Evolutionary conservation across 345 rosid species (phyloP), one percentile per base, ranked within the genome.

Genomic region (Aurinia saxatilis): DNA sequence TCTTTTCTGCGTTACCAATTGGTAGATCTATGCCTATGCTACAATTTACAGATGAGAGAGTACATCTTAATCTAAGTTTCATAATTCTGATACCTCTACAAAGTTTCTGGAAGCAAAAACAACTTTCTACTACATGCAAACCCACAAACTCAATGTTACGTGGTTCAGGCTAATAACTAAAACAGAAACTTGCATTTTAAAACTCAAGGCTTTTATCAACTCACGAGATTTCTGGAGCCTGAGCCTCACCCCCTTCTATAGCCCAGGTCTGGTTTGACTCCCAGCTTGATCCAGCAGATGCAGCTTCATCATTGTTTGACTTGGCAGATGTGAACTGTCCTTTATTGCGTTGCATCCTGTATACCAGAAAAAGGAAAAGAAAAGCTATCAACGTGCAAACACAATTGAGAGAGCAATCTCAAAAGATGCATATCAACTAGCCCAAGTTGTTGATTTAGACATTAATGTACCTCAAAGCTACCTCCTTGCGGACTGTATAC

Each of bases 401-500:
- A 13, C 4, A 30, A 19, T 45, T 5, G 3, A 0, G 8, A 48
- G n/a, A 37, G 54, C 29, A 68, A 65, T 63, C 44, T 19, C 35
- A 18, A 50, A 34, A 48, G 38, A 13, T 31, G 27, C 17, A 25
- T 36, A 46, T 8, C 7, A 49, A 33, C 8, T 33, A 42, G 36
- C 41, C 47, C 47, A 64, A 40, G 39, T 47, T 33, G 52, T 51
- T 37, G 15, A 46, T 33, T 27, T 34, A 60, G 15, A 40, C 27
- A 49, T 33, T 27, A 14, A 10, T 17, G 39, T 83, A 80, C 88
- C 88, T 75, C 50, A 83, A 79, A 62, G 85, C 88, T 14, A 79
- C 88, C 71, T 83, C 88, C 73, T 83, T 80, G 35, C 88, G 82
- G 42, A 83, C 82, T 7, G 88, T 77, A 44, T 81, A 83, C n/a